These are phyloP conservation scores for Panicum virgatum DNA, from an alignment of 202 grass and related monocot genomes.

Conservation along the genomic window DNA sequence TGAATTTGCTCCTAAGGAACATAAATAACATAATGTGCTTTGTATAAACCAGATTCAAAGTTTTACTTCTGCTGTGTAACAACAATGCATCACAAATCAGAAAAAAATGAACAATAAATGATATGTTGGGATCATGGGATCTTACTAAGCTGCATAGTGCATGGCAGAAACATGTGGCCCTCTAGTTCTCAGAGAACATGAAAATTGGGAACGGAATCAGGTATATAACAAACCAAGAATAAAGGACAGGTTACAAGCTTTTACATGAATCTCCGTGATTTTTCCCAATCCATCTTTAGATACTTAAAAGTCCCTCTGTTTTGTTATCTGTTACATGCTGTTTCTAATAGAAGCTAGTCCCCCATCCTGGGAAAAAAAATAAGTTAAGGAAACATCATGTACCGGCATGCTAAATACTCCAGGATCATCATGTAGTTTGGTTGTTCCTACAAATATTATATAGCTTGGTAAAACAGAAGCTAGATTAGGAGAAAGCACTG, in stretches of 20 bases:
- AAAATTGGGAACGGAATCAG: background rate
- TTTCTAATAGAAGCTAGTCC: background rate
- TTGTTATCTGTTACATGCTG: background rate
- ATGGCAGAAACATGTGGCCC: background rate
- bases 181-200: constrained; percentile 12
- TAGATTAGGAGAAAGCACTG: background rate
- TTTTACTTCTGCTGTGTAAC: background rate
- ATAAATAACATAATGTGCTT: background rate
- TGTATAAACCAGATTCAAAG: background rate
- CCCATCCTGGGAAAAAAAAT: background rate
- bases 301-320: background rate
- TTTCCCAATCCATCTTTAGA: background rate
- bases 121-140: background rate
- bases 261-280: background rate
- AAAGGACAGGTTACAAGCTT: background rate
- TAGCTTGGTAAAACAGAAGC: background rate
- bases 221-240: background rate
- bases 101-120: background rate
- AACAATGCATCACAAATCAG: background rate
- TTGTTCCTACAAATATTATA: constrained; percentile 2
- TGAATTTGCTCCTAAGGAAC: background rate
- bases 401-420: background rate
- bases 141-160: background rate
- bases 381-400: background rate
- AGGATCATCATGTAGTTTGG: background rate